A percentile compares a stretch with the other conserved stretches of the same genome.
Conservation (phyloP, 2,329 filamentous ascomycete genomes). For the Fragosphaeria purpurea region DNA sequence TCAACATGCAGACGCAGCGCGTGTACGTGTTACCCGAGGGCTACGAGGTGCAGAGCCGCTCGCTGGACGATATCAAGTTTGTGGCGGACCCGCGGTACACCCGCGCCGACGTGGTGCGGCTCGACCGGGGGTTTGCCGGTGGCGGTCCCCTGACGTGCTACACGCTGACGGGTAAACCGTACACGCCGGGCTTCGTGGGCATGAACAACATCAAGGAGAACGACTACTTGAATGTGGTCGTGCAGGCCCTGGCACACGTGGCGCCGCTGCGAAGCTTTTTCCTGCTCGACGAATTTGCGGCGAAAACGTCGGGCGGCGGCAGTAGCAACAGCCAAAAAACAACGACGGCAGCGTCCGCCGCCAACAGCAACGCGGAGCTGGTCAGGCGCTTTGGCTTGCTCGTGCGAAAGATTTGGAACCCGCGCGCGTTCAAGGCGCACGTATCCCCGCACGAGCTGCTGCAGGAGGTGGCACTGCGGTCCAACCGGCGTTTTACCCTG, state of each 20-base stretch:
- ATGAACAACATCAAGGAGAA: slow-evolving; percentile 99
- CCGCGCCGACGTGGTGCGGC: slow-evolving; percentile 64
- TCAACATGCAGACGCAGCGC: slow-evolving; percentile 90
- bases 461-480: slow-evolving; percentile 83
- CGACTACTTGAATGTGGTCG: slow-evolving; percentile 93
- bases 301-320: background rate
- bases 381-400: slow-evolving; percentile 81
- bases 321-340: background rate
- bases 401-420: slow-evolving; percentile 96
- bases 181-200: slow-evolving; percentile 88
- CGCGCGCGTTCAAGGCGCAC: slow-evolving; percentile 88
- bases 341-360: background rate
- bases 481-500: slow-evolving; percentile 85
- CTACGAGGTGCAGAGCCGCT: slow-evolving; percentile 91
- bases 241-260: slow-evolving; percentile 86
- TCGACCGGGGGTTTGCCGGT: slow-evolving; percentile 47
- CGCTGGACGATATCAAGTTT: slow-evolving; percentile 95
- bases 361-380: slow-evolving; percentile 57
- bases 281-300: slow-evolving; percentile 70
- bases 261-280: slow-evolving; percentile 83
- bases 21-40: slow-evolving; percentile 91
- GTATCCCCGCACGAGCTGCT: slow-evolving; percentile 95
- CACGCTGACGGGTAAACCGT: slow-evolving; percentile 75
- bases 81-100: slow-evolving; percentile 86
- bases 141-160: slow-evolving; percentile 45